Conservation (phyloP, 805 yeast species). For the Phaffomyces antillensis region DNA sequence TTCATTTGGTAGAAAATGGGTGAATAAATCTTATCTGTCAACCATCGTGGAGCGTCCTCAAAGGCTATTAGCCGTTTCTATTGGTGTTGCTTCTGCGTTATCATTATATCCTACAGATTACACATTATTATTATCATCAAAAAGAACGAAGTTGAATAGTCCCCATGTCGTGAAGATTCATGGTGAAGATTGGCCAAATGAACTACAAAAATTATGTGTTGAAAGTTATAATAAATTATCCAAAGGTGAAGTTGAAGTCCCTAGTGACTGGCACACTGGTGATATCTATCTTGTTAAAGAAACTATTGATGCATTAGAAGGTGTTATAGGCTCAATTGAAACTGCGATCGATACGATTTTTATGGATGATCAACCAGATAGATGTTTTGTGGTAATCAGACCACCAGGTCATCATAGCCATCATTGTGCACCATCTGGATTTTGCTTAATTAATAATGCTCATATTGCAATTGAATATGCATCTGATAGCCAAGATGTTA, state of each 20-base stretch:
- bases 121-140: constrained; percentile 39
- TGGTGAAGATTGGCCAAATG: constrained; percentile 66
- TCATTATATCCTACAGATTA: constrained; percentile 59
- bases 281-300: constrained; percentile 67
- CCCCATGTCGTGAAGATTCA: constrained; percentile 65
- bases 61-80: constrained; percentile 64
- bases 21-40: constrained; percentile 52
- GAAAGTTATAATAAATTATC: constrained; percentile 49
- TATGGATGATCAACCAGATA: constrained; percentile 26
- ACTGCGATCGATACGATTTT: constrained; percentile 55
- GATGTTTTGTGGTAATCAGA: constrained; percentile 61
- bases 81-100: constrained; percentile 72
- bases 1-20: constrained; percentile 73
- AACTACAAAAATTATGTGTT: constrained; percentile 49
- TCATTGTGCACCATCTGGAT: constrained; percentile 78
- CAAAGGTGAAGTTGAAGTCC: constrained; percentile 59
- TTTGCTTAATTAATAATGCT: constrained; percentile 74
- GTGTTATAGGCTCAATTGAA: constrained; percentile 72
- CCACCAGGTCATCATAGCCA: constrained; percentile 91
- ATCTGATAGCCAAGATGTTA: constrained; percentile 47
- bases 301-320: constrained; percentile 65
- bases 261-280: constrained; percentile 76
- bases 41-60: constrained; percentile 82
- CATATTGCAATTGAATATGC: constrained; percentile 81
- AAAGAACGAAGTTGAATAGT: constrained; percentile 41